Base-by-base conservation (phyloP, 805 yeast species). In the Wickerhamiella siamensis region DNA sequence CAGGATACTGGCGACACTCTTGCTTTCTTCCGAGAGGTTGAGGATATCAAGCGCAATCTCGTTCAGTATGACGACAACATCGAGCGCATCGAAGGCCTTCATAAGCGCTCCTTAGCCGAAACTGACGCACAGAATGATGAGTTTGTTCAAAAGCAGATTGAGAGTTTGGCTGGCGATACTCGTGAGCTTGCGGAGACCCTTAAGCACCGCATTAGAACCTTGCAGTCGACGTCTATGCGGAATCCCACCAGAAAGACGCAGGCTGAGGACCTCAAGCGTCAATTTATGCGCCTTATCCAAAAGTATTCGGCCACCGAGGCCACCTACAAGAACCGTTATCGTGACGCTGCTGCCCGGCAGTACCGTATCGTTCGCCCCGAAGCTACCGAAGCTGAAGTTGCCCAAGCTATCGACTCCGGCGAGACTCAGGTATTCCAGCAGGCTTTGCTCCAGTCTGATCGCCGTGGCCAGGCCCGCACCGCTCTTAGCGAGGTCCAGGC, bases 401-500 rank as follows among this genome's bases (percentile, higher is more conserved):
- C 74, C 50, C 83, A 79, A 41, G 94, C 87, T 39, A 77, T 87
- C 44, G 87, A 79, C 52, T 93, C 84, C 55, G 75, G 74, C 42
- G 82, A 56, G 39, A 86, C 80, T 59, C 97, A 88, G 65, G 83
- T 87, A 53, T 91, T 91, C 65, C 84, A 93, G 45, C 94, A 86
- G 64, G 96, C 96, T 15, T 47, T 61, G 41, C 45, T 59, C 57
- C 57, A 51, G 50, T 54, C 60, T 26, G 60, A 61, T 51, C 57
- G 64, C 44, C 56, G 63, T 24, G 65, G 65, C 43, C 95, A 91
- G 65, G 96, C 97, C 34, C 76, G 91, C 61, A 77, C 95, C 27
- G 97, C 93, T 2, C 72, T 91, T 53, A 83, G 84, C 55, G 97
- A 91, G 66, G 97, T 91, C 43, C 95, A 88, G 66, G 77, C 82